Evolutionary conservation across 169 alveolate genomes (phyloP).

Genomic region (Cryptosporidium sp.): DNA sequence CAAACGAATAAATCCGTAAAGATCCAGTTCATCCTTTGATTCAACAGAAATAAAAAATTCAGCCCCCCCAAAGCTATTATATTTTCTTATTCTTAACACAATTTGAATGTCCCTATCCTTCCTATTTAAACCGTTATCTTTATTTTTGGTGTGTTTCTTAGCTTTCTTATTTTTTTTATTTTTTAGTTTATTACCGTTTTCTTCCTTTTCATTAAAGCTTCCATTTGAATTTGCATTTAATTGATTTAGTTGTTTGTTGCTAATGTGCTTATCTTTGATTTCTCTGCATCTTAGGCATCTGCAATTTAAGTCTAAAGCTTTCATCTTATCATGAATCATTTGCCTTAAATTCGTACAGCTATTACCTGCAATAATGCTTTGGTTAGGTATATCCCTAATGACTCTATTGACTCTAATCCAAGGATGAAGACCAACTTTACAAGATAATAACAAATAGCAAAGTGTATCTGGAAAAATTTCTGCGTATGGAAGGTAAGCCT

Average conservation of each 20-base stretch:
- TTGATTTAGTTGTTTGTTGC: conserved; percentile 75
- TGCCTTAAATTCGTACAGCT: conserved; percentile 92
- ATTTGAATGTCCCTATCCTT: conserved; percentile 41
- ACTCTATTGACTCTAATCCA: conserved; percentile 93
- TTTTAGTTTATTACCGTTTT: conserved; percentile 44
- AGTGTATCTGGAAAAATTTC: conserved; percentile 86
- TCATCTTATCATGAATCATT: conserved; percentile 85
- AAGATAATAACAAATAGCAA: conserved; percentile 82
- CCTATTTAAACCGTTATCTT: conserved; percentile 7
- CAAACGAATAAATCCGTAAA: conserved; percentile 90
- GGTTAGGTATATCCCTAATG: conserved; percentile 94
- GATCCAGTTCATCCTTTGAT: conserved; percentile 78
- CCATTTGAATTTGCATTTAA: conserved; percentile 72
- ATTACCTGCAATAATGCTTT: conserved; percentile 94
- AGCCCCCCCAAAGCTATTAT: conserved; percentile 52
- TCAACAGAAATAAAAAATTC: conserved; percentile 79
- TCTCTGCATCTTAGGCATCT: conserved; percentile 94
- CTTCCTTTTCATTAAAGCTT: conserved; percentile 63
- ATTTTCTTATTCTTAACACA: conserved; percentile 60
- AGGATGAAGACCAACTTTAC: conserved; percentile 92
- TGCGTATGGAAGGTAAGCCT: conserved; percentile 89
- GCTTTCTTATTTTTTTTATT: conserved; percentile 34
- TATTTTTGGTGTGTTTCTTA: conserved; percentile 3
- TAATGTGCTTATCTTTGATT: conserved; percentile 83
- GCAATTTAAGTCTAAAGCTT: conserved; percentile 86